These are phyloP conservation scores for Gossypium herbaceum DNA, from an alignment of 345 rosid genomes.

Conservation along the genomic window DNA sequence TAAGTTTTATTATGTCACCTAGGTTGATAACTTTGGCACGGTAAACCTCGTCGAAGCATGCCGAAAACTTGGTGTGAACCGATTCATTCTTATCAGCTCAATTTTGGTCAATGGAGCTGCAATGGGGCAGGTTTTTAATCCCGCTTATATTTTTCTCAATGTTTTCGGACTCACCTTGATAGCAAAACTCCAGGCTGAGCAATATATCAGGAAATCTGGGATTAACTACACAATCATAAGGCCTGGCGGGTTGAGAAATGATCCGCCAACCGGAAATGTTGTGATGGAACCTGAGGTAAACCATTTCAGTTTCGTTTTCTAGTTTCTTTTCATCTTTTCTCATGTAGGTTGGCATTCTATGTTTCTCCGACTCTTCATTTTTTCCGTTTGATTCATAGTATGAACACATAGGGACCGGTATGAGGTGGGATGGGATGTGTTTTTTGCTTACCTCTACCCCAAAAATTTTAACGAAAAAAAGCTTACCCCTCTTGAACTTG, in stretches of 20 bases:
- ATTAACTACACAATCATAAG: constrained; percentile 79
- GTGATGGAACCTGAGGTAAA: constrained; percentile 88
- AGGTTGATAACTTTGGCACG: constrained; percentile 84
- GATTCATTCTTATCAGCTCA: constrained; percentile 78
- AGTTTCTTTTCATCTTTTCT: neutral
- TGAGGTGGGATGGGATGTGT: neutral
- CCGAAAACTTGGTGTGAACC: constrained; percentile 51
- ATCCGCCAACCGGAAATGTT: constrained; percentile 71
- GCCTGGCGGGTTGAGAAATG: constrained; percentile 83
- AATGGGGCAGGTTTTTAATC: constrained; percentile 90
- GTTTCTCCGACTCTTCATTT: neutral
- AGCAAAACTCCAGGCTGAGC: constrained; percentile 95
- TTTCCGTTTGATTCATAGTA: neutral
- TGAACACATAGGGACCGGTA: no score
- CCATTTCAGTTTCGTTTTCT: neutral
- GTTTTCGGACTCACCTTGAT: constrained; percentile 75
- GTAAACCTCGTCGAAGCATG: constrained; percentile 87
- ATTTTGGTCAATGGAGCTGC: constrained; percentile 93
- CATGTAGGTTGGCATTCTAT: neutral
- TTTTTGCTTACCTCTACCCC: neutral
- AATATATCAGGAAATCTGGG: constrained; percentile 63
- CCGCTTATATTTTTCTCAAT: constrained; percentile 83
- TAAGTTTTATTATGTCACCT: constrained; percentile 10
- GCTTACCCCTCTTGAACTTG: no score
- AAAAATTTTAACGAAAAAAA: no score